Evolutionary conservation across 345 rosid genomes (phyloP), one percentile per base, ranked within the genome.

Genomic region (Cardiospermum halicacabum): DNA sequence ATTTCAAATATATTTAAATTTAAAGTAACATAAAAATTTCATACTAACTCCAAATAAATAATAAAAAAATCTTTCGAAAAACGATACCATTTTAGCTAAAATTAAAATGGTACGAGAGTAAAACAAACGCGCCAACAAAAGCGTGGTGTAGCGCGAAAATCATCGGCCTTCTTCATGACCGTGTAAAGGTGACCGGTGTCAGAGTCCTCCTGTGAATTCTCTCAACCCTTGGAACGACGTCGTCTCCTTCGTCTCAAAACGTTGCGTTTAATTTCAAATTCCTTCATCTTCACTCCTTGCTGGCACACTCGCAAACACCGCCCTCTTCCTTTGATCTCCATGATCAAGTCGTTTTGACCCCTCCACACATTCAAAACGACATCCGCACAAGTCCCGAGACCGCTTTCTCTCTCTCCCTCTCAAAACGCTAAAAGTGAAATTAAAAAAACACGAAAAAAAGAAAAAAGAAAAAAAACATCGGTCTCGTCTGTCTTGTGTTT

Each of bases 131-230:
- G 64, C 64, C 11, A 1, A 0, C 2, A 28, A 56, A 63, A 11
- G 75, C 76, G 83, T 70, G 25, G 79, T 24, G 0, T 10, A 1
- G 34, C 16, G n/a, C 0, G 22, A 19, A 9, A 62, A 9, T 13
- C 16, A 32, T 50, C 30, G 67, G 22, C 12, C 62, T 64, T 57
- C 63, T 64, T 57, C 63, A 69, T 61, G 65, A 60, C 66, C 69
- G 68, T 68, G 80, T 65, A 74, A 77, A 55, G 79, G 63, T 25
- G 13, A 69, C 78, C 69, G 53, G 68, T 67, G 77, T 83, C 80
- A 72, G 81, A 51, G 54, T 64, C 73, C 51, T 64, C 73, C 51
- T 49, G 71, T 27, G 71, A n/a, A 60, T 13, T n/a, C 9, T 70
- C 64, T 39, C 42, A n/a, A 16, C 2, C 7, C 0, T 0, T 4